Percentiles rank a stretch among this genome's conserved stretches.
phyloP scores from a whole-genome alignment of 305 asterid species.

The Withania somnifera region DNA sequence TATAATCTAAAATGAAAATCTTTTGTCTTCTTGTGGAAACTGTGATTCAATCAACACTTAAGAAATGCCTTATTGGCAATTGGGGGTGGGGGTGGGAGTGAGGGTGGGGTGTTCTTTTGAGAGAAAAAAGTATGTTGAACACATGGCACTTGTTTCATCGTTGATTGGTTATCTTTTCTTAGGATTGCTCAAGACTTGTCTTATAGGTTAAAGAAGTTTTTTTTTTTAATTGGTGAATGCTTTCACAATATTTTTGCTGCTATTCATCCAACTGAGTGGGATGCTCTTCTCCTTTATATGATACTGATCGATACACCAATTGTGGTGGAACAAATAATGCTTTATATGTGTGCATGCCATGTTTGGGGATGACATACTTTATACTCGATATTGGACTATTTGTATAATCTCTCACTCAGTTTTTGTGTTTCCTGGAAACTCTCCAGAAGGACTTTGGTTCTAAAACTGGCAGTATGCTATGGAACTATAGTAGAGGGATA shows the following conservation, averaged over 20 bases:
- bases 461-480: constrained; percentile 90
- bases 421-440: constrained; percentile 48
- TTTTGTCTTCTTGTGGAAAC: background rate
- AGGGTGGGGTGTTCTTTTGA: too few species aligned
- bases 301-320: background rate
- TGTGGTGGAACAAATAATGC: background rate
- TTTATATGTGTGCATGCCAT: background rate
- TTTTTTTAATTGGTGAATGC: background rate
- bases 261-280: background rate
- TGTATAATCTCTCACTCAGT: background rate
- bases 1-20: background rate
- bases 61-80: background rate
- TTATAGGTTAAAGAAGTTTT: background rate
- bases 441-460: constrained; percentile 86
- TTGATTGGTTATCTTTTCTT: background rate
- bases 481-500: constrained; percentile 88
- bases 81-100: too few species aligned
- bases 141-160: background rate
- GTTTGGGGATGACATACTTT: background rate
- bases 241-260: background rate
- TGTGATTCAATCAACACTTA: background rate
- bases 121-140: background rate
- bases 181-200: background rate
- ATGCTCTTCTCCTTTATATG: background rate
- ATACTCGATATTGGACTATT: background rate